These are phyloP conservation scores for Allomyces macrogynus DNA, from an alignment of 192 early-diverging fungal genomes.

Conservation along the genomic window DNA sequence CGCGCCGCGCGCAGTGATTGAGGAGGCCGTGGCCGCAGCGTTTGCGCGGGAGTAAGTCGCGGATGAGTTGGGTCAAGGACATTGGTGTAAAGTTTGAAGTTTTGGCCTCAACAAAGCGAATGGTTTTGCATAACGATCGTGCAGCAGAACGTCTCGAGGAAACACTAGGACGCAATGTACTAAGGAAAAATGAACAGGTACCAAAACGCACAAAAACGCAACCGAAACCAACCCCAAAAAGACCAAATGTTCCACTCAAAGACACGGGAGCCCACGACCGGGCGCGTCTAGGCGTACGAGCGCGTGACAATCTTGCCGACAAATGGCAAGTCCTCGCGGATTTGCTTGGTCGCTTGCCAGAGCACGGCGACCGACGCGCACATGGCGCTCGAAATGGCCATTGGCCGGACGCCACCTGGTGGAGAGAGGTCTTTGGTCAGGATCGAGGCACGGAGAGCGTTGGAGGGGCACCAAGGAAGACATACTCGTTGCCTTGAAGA, in stretches of 20 bases:
- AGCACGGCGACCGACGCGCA: neutral
- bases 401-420: too few relatives aligned
- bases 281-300: neutral
- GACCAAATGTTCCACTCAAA: too few relatives aligned
- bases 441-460: too few relatives aligned
- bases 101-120: too few relatives aligned
- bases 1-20: constrained; percentile 30
- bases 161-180: neutral
- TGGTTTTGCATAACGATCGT: too few relatives aligned
- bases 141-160: neutral
- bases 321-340: neutral
- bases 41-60: constrained; percentile 2
- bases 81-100: too few relatives aligned
- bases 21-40: constrained; percentile 22
- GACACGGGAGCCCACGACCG: neutral
- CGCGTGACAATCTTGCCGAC: neutral
- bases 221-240: constrained; percentile 3
- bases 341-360: neutral
- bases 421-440: too few relatives aligned
- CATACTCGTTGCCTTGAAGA: constrained; percentile 47
- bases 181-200: constrained; percentile 1
- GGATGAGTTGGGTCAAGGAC: too few relatives aligned
- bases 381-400: neutral
- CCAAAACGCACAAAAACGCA: neutral
- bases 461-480: neutral